These are phyloP conservation scores for Rhododendron kiyosumense DNA, from an alignment of 148 eudicot genomes.

Conservation along the genomic window DNA sequence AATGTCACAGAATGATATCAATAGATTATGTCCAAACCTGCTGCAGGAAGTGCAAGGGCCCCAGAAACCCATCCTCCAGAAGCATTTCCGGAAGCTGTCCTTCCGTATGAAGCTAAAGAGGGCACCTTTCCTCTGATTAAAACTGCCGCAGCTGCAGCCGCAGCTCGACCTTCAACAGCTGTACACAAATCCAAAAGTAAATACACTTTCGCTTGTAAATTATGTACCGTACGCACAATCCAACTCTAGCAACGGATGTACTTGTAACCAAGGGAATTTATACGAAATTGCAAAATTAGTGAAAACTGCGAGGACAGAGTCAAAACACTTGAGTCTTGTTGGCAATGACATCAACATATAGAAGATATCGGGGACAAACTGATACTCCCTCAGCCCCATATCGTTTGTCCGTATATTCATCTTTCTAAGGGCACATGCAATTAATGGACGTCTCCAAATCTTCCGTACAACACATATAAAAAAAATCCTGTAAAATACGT, in stretches of 20 bases:
- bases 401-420: not conserved
- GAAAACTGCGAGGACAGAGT: not conserved
- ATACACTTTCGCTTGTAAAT: not conserved
- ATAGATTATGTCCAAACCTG: constrained; percentile 42
- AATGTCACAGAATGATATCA: not conserved
- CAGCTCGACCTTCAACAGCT: constrained; percentile 58
- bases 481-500: no score
- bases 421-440: not conserved
- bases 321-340: not conserved
- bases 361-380: not conserved
- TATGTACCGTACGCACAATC: not conserved
- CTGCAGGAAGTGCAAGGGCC: constrained; percentile 80
- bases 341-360: not conserved
- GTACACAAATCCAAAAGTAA: not conserved
- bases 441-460: not conserved
- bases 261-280: not conserved
- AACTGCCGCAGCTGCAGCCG: constrained; percentile 63
- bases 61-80: constrained; percentile 59
- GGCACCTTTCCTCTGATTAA: constrained; percentile 55
- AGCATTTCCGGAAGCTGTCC: constrained; percentile 39
- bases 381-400: not conserved
- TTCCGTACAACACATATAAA: no score
- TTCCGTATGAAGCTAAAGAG: constrained; percentile 52
- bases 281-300: not conserved
- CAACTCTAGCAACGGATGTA: not conserved